phyloP scores from a whole-genome alignment of 257 asterid species.

The Nicotiana tomentosiformis region DNA sequence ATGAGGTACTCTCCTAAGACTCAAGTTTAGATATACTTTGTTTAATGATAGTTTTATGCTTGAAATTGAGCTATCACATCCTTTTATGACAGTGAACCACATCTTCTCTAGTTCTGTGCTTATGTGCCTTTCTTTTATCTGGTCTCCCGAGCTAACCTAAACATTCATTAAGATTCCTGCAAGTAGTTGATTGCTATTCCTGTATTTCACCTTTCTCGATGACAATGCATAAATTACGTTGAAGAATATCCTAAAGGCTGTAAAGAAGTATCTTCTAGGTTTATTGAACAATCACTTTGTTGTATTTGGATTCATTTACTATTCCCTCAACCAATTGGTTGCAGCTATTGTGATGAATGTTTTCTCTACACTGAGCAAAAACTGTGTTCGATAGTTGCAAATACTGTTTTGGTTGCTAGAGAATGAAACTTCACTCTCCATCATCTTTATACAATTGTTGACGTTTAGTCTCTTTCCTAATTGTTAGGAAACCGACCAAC shows the following conservation, averaged over 20 bases:
- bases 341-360: background rate
- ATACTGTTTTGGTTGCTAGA: no score
- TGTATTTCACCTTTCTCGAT: background rate
- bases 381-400: no score
- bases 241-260: no score
- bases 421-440: background rate
- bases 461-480: constrained; percentile 8
- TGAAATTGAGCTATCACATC: background rate
- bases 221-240: background rate
- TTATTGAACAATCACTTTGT: background rate
- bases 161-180: background rate
- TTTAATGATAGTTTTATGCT: background rate
- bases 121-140: constrained; percentile 15
- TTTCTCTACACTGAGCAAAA: no score
- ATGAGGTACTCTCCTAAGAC: constrained; percentile 40
- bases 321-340: background rate
- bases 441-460: background rate
- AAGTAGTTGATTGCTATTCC: background rate
- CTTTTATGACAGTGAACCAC: background rate
- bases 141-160: background rate
- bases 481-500: constrained; percentile 56
- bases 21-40: background rate
- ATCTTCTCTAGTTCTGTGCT: constrained; percentile 3
- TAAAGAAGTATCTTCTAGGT: no score
- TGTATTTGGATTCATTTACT: background rate